These are phyloP conservation scores for Chrysanthemum lavandulifolium DNA, from an alignment of 129 eudicot genomes.

Conservation along the genomic window DNA sequence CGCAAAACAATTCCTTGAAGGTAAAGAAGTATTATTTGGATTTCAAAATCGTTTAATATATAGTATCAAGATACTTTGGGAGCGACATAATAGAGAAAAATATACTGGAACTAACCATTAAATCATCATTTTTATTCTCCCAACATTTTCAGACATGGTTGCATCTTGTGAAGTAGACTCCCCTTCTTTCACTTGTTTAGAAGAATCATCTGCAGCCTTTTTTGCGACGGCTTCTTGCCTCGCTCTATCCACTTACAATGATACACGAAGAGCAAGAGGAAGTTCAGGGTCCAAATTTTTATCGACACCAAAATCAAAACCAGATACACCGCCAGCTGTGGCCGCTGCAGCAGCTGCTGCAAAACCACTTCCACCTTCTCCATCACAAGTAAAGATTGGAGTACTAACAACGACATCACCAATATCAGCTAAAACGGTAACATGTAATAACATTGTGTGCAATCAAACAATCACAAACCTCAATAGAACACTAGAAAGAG, in stretches of 20 bases:
- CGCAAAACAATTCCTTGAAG: too few species aligned
- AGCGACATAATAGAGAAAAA: too few species aligned
- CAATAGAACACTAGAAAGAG: conserved; percentile 83
- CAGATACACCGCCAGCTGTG: neutral
- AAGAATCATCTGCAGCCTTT: conserved; percentile 84
- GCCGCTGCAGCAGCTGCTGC: conserved; percentile 69
- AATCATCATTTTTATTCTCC: too few species aligned
- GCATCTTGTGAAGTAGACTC: conserved; percentile 4
- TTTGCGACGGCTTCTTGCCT: conserved; percentile 98
- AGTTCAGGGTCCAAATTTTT: conserved; percentile 78
- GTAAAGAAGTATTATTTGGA: too few species aligned
- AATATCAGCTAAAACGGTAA: conserved; percentile 1
- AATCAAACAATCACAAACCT: conserved; percentile 45
- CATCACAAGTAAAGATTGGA: too few species aligned
- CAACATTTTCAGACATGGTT: too few species aligned
- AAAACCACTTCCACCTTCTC: too few species aligned
- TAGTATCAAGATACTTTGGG: too few species aligned
- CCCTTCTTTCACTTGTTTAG: conserved; percentile 46
- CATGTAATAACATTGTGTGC: neutral
- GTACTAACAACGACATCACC: conserved; percentile 66
- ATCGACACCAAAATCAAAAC: too few species aligned
- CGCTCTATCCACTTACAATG: conserved; percentile 98
- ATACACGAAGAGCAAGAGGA: conserved; percentile 96
- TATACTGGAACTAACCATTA: too few species aligned
- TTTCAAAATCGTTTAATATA: too few species aligned